phyloP scores from a whole-genome alignment of 495 filamentous ascomycete genomes.

The Hypoxylon subgilvum region DNA sequence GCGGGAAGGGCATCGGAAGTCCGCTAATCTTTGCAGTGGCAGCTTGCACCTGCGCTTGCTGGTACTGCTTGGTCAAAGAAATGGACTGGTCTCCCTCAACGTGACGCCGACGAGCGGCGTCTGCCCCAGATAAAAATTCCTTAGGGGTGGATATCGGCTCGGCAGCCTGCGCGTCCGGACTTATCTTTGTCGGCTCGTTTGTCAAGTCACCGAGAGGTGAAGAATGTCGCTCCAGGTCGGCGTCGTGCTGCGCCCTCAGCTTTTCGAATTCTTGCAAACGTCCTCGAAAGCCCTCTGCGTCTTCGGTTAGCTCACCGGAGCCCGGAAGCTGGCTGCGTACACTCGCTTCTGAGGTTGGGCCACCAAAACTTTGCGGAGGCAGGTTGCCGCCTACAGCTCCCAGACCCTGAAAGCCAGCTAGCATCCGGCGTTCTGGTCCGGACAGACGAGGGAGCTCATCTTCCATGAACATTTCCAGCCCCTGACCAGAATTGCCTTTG shows the following conservation, averaged over 20 bases:
- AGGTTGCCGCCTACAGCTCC: constrained; percentile 37
- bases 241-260: constrained; percentile 63
- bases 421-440: constrained; percentile 42
- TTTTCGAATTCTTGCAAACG: constrained; percentile 63
- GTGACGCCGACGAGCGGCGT: constrained; percentile 11
- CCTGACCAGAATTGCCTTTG: constrained; percentile 40
- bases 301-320: constrained; percentile 54
- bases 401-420: constrained; percentile 39
- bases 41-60: constrained; percentile 70
- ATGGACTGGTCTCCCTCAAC: constrained; percentile 32
- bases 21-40: constrained; percentile 62
- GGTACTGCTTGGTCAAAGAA: constrained; percentile 82
- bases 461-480: constrained; percentile 55
- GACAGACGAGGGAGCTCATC: constrained; percentile 52
- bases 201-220: constrained; percentile 38
- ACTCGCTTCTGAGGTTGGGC: constrained; percentile 38
- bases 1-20: constrained; percentile 78
- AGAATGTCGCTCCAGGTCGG: constrained; percentile 42
- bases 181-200: constrained; percentile 16
- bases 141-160: constrained; percentile 9
- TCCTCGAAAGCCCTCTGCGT: constrained; percentile 57
- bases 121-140: constrained; percentile 8
- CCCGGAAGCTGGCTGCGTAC: constrained; percentile 50
- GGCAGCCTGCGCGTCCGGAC: neutral
- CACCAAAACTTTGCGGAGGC: constrained; percentile 42